phyloP scores from a whole-genome alignment of 2,329 filamentous ascomycete genomes.

The Curvularia hawaiiensis region DNA sequence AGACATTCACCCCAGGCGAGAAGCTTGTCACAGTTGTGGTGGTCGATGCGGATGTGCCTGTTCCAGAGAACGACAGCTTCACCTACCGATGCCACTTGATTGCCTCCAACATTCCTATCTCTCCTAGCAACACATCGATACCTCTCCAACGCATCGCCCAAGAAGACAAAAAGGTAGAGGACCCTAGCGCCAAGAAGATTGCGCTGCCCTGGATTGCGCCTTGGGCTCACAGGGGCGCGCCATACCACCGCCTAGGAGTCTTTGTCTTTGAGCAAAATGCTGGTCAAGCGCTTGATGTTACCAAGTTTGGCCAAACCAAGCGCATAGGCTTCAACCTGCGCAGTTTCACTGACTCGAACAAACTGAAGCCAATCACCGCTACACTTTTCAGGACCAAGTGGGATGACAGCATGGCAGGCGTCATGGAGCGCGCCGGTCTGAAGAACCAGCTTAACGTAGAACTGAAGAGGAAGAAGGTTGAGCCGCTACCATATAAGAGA shows the following conservation, averaged over 20 bases:
- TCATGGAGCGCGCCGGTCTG: slow-evolving; percentile 81
- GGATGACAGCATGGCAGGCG: slow-evolving; percentile 84
- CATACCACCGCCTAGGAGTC: slow-evolving; percentile 86
- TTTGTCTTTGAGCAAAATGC: slow-evolving; percentile 81
- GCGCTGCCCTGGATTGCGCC: slow-evolving; percentile 83
- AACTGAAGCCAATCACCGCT: slow-evolving; percentile 75
- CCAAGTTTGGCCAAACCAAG: slow-evolving; percentile 75
- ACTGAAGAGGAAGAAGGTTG: slow-evolving; percentile 79
- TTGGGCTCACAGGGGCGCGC: slow-evolving; percentile 84
- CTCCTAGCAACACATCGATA: slow-evolving; percentile 54
- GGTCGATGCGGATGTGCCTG: slow-evolving; percentile 88
- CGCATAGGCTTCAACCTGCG: slow-evolving; percentile 77
- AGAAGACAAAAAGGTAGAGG: slow-evolving; percentile 49
- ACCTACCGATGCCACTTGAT: slow-evolving; percentile 85
- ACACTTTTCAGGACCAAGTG: slow-evolving; percentile 87
- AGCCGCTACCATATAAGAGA: slow-evolving; percentile 69
- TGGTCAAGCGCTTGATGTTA: slow-evolving; percentile 45
- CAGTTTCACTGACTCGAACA: slow-evolving; percentile 72
- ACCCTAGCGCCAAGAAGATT: slow-evolving; percentile 61
- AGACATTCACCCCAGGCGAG: slow-evolving; percentile 81
- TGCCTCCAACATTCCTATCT: slow-evolving; percentile 73
- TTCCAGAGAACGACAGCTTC: slow-evolving; percentile 75
- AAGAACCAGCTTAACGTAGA: slow-evolving; percentile 76
- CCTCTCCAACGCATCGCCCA: slow-evolving; percentile 40
- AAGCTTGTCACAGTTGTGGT: slow-evolving; percentile 84